These are phyloP conservation scores for Dendrobium catenatum DNA, from an alignment of 106 monocot genomes.

Conservation along the genomic window DNA sequence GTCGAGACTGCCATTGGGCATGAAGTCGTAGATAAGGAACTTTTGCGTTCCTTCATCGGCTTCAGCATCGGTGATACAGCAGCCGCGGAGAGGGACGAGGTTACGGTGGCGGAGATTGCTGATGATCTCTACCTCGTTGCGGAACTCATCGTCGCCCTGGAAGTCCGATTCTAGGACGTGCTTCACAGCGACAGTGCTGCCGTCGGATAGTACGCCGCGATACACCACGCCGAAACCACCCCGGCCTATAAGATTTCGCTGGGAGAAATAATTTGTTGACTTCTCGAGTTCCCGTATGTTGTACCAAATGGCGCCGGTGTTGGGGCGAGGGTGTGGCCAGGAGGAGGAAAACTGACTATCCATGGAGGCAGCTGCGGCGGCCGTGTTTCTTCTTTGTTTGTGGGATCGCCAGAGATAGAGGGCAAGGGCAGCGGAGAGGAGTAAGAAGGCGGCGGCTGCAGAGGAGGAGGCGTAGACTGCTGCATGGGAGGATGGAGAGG, in stretches of 20 bases:
- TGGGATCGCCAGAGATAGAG: constrained; percentile 11
- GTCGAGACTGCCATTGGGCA: constrained; percentile 61
- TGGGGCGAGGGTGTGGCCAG: constrained; percentile 33
- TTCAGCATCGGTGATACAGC: constrained; percentile 55
- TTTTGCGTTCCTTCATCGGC: constrained; percentile 44
- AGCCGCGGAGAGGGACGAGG: constrained; percentile 69
- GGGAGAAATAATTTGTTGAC: constrained; percentile 43
- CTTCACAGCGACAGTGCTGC: constrained; percentile 61
- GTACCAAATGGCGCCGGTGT: constrained; percentile 59
- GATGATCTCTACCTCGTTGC: constrained; percentile 77
- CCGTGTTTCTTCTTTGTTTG: constrained; percentile 8
- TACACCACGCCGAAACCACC: constrained; percentile 71
- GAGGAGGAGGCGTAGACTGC: constrained; percentile 9
- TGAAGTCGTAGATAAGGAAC: constrained; percentile 71
- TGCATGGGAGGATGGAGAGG: neutral
- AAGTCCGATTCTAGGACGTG: constrained; percentile 45
- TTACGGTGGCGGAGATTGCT: constrained; percentile 69
- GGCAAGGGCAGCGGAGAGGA: neutral
- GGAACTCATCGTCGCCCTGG: constrained; percentile 61
- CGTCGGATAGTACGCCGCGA: constrained; percentile 50
- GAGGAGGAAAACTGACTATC: neutral
- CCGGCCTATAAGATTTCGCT: constrained; percentile 50
- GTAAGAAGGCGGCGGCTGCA: constrained; percentile 15
- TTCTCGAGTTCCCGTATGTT: constrained; percentile 40
- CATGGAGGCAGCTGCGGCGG: neutral